Evolutionary conservation across 352 stramenopile species (phyloP).

Genomic region (Phytophthora pinifolia): DNA sequence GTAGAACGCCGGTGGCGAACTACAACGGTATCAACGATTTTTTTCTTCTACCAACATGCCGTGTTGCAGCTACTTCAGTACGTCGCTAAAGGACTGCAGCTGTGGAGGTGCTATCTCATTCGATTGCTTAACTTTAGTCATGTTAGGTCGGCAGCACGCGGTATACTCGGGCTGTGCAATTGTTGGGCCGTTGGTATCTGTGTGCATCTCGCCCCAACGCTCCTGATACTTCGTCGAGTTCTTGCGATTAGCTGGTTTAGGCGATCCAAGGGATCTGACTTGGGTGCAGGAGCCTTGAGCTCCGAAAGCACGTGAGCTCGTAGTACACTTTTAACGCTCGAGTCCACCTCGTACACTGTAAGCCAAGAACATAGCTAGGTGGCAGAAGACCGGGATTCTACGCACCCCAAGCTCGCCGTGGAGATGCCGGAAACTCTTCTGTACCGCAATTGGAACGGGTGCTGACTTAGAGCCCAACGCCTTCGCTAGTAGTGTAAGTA

Average conservation of each 20-base stretch:
- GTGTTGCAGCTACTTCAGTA: too few relatives aligned
- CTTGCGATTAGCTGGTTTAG: neutral
- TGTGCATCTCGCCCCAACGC: neutral
- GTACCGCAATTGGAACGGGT: constrained; percentile 42
- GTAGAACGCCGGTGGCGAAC: too few relatives aligned
- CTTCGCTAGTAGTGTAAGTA: constrained; percentile 30
- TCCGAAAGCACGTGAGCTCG: constrained; percentile 6
- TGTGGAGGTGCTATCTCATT: too few relatives aligned
- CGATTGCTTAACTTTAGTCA: neutral
- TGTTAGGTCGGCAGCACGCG: constrained; percentile 34
- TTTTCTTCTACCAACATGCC: too few relatives aligned
- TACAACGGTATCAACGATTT: too few relatives aligned
- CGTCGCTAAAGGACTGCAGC: too few relatives aligned
- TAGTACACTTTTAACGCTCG: constrained; percentile 7
- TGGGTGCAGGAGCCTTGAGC: neutral
- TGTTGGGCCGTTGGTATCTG: neutral
- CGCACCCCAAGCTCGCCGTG: constrained; percentile 43
- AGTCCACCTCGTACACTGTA: constrained; percentile 5
- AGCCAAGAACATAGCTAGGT: too few relatives aligned
- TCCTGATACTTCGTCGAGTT: constrained; percentile 2
- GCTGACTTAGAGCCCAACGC: constrained; percentile 47
- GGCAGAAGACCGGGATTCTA: too few relatives aligned
- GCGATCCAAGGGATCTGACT: neutral
- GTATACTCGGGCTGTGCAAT: constrained; percentile 41
- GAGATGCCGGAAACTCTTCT: constrained; percentile 44